Evolutionary conservation across 495 filamentous ascomycete genomes (phyloP), one percentile per base, ranked within the genome.

Genomic region (Staphylotrichum longicolle): DNA sequence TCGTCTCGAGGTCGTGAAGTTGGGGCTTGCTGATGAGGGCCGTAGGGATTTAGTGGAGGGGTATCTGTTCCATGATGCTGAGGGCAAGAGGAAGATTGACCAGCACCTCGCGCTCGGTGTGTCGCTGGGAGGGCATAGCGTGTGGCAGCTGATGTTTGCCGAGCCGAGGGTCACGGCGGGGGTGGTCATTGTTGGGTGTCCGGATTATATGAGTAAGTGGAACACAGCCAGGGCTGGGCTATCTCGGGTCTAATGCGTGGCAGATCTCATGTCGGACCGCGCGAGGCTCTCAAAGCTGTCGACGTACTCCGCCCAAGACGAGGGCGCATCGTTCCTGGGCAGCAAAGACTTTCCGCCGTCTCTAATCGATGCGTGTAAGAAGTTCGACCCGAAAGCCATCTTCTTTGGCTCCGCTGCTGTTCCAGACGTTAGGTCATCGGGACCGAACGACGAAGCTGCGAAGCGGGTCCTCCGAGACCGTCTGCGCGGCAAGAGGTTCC

Each of bases 71-170:
- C 84, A 57, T 62, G 77, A 64, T 66, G 77, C 57, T 62, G 78
- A 63, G 7, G 57, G 63, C 3, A 41, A 54, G 30, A 75, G 73
- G 44, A 66, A 58, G n/a, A 84, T 96, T 57, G 80, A 83, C 39
- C 82, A 86, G 35, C 83, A 97, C 66, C 65, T 96, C 15, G 87
- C 88, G 3, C 75, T 94, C 6, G 94, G 94, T 1, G 80, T 96
- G 12, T 93, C 89, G 5, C 79, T 98, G 0, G 94, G 94, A 8
- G 94, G 90, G 4, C 94, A 98, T 70, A 86, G 89, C 27, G 88
- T 88, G 1, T 98, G 93, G 88, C 86, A 92, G 66, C 78, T 86
- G 10, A 70, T 96, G 42, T 79, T 96, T 46, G 83, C 86, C 42
- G 92, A 96, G 32, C 84, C 88, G 35, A 81, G 92, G 57, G 81